phyloP scores from a whole-genome alignment of 2,329 filamentous ascomycete species.

The Elsinoe australis region DNA sequence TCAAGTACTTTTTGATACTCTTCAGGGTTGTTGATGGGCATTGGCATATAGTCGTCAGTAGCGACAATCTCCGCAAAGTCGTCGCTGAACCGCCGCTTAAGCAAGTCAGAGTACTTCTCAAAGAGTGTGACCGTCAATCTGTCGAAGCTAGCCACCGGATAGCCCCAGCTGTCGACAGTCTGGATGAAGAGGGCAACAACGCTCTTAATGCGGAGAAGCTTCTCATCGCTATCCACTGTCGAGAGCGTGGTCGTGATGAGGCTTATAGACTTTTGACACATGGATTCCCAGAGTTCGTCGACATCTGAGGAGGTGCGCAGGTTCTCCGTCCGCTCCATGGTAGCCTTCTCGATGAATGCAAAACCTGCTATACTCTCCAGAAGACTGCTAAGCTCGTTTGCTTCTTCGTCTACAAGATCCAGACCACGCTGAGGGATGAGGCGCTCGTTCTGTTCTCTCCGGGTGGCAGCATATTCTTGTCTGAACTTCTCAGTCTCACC shows the following conservation, averaged over 20 bases:
- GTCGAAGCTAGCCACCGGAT: conserved; percentile 74
- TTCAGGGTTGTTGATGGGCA: conserved; percentile 84
- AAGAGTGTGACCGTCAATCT: conserved; percentile 82
- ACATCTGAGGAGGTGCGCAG: conserved; percentile 78
- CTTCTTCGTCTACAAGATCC: conserved; percentile 72
- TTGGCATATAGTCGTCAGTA: conserved; percentile 99
- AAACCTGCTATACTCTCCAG: conserved; percentile 93
- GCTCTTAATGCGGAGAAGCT: conserved; percentile 88
- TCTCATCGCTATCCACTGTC: conserved; percentile 78
- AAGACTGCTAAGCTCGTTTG: conserved; percentile 76
- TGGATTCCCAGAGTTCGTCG: conserved; percentile 97
- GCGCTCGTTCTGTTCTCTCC: conserved; percentile 84
- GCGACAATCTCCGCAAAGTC: conserved; percentile 86
- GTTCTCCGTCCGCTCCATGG: conserved; percentile 77
- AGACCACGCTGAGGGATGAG: conserved; percentile 65
- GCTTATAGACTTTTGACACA: conserved; percentile 80
- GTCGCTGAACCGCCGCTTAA: conserved; percentile 86
- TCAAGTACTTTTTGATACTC: conserved; percentile 95
- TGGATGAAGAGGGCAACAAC: conserved; percentile 91
- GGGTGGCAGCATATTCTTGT: conserved; percentile 82
- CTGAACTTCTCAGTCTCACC: conserved; percentile 88
- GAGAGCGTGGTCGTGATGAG: conserved; percentile 73
- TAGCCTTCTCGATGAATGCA: conserved; percentile 90
- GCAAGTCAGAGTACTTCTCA: conserved; percentile 83
- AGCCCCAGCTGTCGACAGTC: conserved; percentile 95